These are phyloP conservation scores for Paracoccidioides brasiliensis DNA, from an alignment of 2,329 filamentous ascomycete species.

Conservation along the genomic window DNA sequence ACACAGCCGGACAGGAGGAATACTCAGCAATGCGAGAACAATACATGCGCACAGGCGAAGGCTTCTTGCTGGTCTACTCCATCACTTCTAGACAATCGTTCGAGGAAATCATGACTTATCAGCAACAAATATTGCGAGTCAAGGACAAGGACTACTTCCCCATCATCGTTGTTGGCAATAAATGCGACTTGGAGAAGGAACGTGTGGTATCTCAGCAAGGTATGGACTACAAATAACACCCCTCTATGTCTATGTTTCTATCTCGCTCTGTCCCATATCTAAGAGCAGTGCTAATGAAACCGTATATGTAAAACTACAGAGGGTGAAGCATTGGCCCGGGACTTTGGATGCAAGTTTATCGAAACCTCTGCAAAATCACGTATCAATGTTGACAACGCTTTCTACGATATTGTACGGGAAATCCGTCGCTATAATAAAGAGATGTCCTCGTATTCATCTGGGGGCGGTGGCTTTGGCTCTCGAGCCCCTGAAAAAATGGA, in stretches of 20 bases:
- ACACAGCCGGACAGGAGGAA: constrained; percentile 96
- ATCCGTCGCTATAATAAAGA: constrained; percentile 98
- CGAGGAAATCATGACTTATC: constrained; percentile 96
- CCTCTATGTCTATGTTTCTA: no score
- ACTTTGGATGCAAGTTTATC: constrained; percentile 96
- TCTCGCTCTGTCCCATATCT: neutral
- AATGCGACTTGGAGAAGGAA: constrained; percentile 93
- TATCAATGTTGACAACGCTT: constrained; percentile 96
- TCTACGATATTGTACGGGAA: constrained; percentile 96
- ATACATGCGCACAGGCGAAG: constrained; percentile 98
- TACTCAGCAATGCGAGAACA: constrained; percentile 99
- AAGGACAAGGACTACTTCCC: constrained; percentile 99
- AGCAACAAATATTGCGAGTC: constrained; percentile 94
- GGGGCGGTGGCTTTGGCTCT: constrained; percentile 48
- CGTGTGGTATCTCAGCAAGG: constrained; percentile 85
- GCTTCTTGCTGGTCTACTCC: constrained; percentile 93
- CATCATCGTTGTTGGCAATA: constrained; percentile 98
- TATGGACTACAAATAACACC: no score
- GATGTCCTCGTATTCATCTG: constrained; percentile 75
- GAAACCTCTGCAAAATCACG: constrained; percentile 97
- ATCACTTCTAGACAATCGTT: constrained; percentile 96
- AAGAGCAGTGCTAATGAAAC: constrained; percentile 5
- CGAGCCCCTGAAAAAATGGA: constrained; percentile 60
- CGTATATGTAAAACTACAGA: constrained; percentile 43
- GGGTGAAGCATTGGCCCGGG: constrained; percentile 71